Evolutionary conservation across 2,329 filamentous ascomycete species (phyloP), one percentile per base, ranked within the genome.

Genomic region (Apiospora malaysiana): DNA sequence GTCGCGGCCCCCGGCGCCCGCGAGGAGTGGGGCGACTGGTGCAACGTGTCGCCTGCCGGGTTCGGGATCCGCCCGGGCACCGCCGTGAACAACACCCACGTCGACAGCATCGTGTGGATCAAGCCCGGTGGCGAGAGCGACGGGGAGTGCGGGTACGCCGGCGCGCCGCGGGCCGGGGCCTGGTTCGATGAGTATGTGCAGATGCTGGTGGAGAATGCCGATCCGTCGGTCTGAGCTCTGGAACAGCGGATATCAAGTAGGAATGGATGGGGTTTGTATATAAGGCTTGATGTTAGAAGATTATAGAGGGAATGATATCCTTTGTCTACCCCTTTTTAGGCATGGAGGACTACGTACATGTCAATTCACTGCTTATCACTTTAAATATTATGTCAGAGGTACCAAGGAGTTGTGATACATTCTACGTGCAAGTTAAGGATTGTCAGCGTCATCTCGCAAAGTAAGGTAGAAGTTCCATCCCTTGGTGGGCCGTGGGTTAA

Each of bases 151-250:
- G 79, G 85, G 72, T 84, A 91, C 71, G 82, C 89, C 80, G 91
- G 91, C 18, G 89, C 91, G 1, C 91, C 91, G 69, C 90, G 93
- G 82, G 91, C 92, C n/a, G 91, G 92, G 65, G 83, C 85, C 23
- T 94, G 91, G 91, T 92, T 92, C 82, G 84, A 90, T 81, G 84
- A 83, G 56, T 90, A 89, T 82, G 89, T 90, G 77, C 86, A 84
- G 81, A 85, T 87, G 80, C 81, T 90, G 16, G 82, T 90, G 72
- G 82, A 82, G 76, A 89, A 89, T 76, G 86, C 87, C 71, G 84
- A 85, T 76, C 87, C 87, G 43, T 76, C 83, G 1, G 88, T 88
- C 77, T 80, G 77, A 70, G 59, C 8, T 7, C n/a, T 21, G 7
- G 7, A 32, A n/a, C 43, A 16, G 12, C 16, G 25, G 51, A 25